Evolutionary conservation across 2,329 filamentous ascomycete genomes (phyloP).

Genomic region (Periconia sp.): DNA sequence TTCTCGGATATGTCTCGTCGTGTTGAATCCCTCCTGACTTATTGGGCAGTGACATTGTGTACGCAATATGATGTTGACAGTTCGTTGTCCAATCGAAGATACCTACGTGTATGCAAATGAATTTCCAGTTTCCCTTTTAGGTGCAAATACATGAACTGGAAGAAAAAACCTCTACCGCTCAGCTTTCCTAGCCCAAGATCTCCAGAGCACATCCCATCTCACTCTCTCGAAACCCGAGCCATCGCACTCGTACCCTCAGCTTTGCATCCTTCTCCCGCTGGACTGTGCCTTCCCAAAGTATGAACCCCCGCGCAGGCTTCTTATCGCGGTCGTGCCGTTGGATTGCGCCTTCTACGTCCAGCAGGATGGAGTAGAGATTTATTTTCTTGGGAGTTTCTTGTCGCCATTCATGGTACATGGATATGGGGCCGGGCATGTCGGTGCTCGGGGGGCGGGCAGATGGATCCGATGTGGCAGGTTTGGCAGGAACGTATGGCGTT

Average conservation of each 20-base stretch:
- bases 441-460: not conserved
- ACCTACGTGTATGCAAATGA: no score
- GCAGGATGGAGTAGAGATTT: constrained; percentile 9
- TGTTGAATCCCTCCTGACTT: no score
- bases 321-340: constrained; percentile 14
- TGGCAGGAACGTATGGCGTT: not conserved
- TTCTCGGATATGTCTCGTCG: no score
- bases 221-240: not conserved
- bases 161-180: no score
- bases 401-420: constrained; percentile 13
- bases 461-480: not conserved
- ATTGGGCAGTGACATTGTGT: no score
- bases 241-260: not conserved
- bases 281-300: constrained; percentile 11
- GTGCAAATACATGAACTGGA: no score
- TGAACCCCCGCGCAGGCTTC: constrained; percentile 8
- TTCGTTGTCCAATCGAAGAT: no score
- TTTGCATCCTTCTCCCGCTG: not conserved
- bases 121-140: no score
- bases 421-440: constrained; percentile 2
- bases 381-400: not conserved
- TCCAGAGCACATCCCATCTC: not conserved
- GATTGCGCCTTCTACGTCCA: constrained; percentile 6
- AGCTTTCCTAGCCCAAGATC: not conserved
- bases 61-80: no score